Base-by-base conservation (phyloP, 2,329 filamentous ascomycete species). In the Claviceps digitariae region DNA sequence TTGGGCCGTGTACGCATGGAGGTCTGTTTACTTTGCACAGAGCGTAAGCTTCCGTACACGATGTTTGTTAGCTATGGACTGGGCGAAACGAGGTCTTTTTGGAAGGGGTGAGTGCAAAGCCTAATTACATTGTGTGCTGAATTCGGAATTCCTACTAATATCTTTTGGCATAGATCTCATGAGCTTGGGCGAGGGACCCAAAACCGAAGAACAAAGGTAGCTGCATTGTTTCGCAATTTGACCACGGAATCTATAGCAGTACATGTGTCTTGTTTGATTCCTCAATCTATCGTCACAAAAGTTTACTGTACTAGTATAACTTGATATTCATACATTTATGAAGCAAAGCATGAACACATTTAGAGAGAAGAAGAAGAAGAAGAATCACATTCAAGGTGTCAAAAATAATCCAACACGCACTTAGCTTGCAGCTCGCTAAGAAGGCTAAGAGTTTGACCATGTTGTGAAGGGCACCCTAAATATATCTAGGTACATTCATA, bases 1-100 rank as follows among this genome's bases (percentile, higher is more conserved):
- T 47, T 78, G 94, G 77, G 93, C 90, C 0, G 91, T 97, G 49
- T 98, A 98, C 67, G 81, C 95, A 36, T 98, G 93, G 93, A 77
- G 93, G 57, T 90, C 88, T 58, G 85, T 96, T 15, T 98, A 98
- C 71, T 98, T 98, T 73, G 90, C 93, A 13, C 89, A 98, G 75
- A 95, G 89, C 64, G 93, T 98, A 48, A 96, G 90, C 69, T 78
- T 97, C 55, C 76, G 93, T 60, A 98, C 93, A 27, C 81, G 91
- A 57, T 80, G 89, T 58, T 70, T 98, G 63, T 75, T 98, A 69
- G 90, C 90, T 20, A 96, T 98, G 93, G 93, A 98, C 68, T 98
- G 93, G 93, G 84, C 82, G n/a, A 98, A 97, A 80, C 79, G 94
- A 66, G 87, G 89, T 13, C 70, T 98, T 23, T 98, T 98, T 73